These are phyloP conservation scores for Aspergillus fischeri DNA, from an alignment of 2,329 filamentous ascomycete genomes.

Conservation along the genomic window DNA sequence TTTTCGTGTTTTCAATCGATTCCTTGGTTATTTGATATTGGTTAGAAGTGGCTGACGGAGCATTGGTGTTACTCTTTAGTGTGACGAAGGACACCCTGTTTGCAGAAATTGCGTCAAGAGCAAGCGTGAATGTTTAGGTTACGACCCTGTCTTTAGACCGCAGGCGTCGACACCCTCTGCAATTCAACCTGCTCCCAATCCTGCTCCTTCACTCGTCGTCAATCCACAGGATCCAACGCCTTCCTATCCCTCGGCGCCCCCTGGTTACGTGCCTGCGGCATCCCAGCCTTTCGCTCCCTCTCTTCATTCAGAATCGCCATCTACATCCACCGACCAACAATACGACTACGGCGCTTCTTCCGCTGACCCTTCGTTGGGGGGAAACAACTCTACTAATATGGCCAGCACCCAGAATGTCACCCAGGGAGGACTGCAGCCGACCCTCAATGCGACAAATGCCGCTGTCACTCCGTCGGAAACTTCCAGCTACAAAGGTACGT, in stretches of 20 bases:
- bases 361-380: slow-evolving; percentile 65
- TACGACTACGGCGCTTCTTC: slow-evolving; percentile 57
- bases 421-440: slow-evolving; percentile 25
- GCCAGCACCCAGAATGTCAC: slow-evolving; percentile 31
- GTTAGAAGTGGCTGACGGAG: slow-evolving; percentile 7
- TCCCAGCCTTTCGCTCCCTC: slow-evolving; percentile 39
- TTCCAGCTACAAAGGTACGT: slow-evolving; percentile 48
- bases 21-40: slow-evolving; percentile 12
- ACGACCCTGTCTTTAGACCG: slow-evolving; percentile 69
- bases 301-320: slow-evolving; percentile 34
- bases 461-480: slow-evolving; percentile 33
- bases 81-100: slow-evolving; percentile 89
- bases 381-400: slow-evolving; percentile 28
- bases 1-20: slow-evolving; percentile 6
- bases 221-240: slow-evolving; percentile 34
- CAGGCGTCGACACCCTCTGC: slow-evolving; percentile 61
- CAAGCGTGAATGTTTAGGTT: slow-evolving; percentile 64
- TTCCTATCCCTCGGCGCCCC: slow-evolving; percentile 35
- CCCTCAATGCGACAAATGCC: slow-evolving; percentile 17
- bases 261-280: slow-evolving; percentile 37
- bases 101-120: slow-evolving; percentile 70
- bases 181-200: slow-evolving; percentile 58
- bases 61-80: slow-evolving; percentile 52
- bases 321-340: slow-evolving; percentile 44
- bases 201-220: slow-evolving; percentile 38